These are phyloP conservation scores for Penicillium sp. DNA, from an alignment of 2,329 filamentous ascomycete species.

Conservation along the genomic window DNA sequence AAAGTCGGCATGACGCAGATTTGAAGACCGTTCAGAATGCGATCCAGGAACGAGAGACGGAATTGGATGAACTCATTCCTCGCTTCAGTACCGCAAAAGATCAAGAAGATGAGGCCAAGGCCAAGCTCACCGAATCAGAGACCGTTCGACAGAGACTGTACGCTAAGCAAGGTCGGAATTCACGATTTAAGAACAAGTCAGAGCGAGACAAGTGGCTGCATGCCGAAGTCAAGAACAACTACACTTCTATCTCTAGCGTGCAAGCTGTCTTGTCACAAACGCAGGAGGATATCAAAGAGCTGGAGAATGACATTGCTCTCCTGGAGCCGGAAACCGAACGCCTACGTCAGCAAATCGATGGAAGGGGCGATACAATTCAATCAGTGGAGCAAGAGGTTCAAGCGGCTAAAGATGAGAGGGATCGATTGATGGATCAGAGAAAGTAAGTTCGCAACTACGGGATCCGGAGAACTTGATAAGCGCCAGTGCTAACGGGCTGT, in stretches of 20 bases:
- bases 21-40: constrained; percentile 73
- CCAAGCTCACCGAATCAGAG: constrained; percentile 76
- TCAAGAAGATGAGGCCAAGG: constrained; percentile 72
- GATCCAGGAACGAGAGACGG: constrained; percentile 75
- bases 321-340: constrained; percentile 74
- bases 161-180: constrained; percentile 87
- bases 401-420: constrained; percentile 75
- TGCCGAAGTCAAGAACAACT: constrained; percentile 79
- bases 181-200: constrained; percentile 83
- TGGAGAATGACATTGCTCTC: constrained; percentile 72
- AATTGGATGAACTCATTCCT: constrained; percentile 76
- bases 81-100: constrained; percentile 74
- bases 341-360: constrained; percentile 74
- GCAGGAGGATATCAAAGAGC: constrained; percentile 76
- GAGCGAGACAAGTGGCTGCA: constrained; percentile 85
- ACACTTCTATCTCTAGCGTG: constrained; percentile 75
- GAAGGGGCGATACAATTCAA: constrained; percentile 75
- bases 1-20: constrained; percentile 72
- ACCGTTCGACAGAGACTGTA: constrained; percentile 78
- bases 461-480: not conserved
- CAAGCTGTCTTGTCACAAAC: constrained; percentile 85
- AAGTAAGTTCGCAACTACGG: constrained; percentile 56
- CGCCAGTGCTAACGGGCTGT: constrained; percentile 13
- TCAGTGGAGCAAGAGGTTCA: constrained; percentile 75
- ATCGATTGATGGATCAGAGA: constrained; percentile 81